These are phyloP conservation scores for Globisporangium recalcitrans DNA, from an alignment of 352 stramenopile genomes.

Conservation along the genomic window DNA sequence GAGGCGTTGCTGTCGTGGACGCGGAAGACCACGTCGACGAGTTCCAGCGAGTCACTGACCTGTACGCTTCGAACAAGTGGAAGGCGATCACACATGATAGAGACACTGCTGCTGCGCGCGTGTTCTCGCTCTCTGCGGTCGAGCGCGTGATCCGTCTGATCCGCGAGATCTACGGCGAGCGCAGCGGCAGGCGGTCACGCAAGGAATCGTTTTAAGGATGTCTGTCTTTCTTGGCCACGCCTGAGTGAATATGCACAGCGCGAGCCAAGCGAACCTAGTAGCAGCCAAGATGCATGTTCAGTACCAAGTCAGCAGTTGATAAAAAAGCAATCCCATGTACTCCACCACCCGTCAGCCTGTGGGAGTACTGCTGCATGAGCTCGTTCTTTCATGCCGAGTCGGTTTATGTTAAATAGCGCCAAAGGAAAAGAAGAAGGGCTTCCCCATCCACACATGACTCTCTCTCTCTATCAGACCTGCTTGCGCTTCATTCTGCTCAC, in stretches of 20 bases:
- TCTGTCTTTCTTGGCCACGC: neutral
- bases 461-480: neutral
- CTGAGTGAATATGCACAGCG: neutral
- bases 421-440: too few species aligned
- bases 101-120: slow-evolving; percentile 24
- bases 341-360: neutral
- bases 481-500: neutral
- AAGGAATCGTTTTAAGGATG: slow-evolving; percentile 54
- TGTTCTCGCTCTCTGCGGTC: slow-evolving; percentile 55
- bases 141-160: slow-evolving; percentile 59
- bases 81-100: slow-evolving; percentile 32
- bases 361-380: neutral
- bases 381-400: neutral
- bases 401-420: too few species aligned
- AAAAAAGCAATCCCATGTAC: slow-evolving; percentile 2
- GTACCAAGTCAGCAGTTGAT: neutral
- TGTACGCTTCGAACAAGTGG: slow-evolving; percentile 38
- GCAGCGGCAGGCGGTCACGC: slow-evolving; percentile 28
- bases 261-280: neutral
- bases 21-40: slow-evolving; percentile 32
- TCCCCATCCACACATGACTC: neutral
- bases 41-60: slow-evolving; percentile 43
- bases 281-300: neutral
- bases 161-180: slow-evolving; percentile 56
- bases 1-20: slow-evolving; percentile 26